Evolutionary conservation across 768 basidiomycete genomes (phyloP).

Genomic region (Pleurotus ostreatus): DNA sequence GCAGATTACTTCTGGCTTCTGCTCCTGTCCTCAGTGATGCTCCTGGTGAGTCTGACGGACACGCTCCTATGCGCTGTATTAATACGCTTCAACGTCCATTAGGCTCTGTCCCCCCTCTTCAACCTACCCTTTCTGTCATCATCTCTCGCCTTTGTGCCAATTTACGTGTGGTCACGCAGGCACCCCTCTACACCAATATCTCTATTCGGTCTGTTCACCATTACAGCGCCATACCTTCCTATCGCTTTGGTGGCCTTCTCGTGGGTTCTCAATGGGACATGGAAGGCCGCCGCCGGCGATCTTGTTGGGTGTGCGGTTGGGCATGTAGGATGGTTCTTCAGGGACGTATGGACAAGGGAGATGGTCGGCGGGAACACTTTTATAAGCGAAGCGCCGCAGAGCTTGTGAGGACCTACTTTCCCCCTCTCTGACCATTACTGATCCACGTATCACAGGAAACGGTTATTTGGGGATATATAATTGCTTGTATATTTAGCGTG

Average conservation of each 20-base stretch:
- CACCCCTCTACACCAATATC: constrained; percentile 96
- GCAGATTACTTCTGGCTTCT: constrained; percentile 98
- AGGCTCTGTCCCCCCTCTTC: constrained; percentile 83
- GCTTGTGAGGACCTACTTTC: constrained; percentile 46
- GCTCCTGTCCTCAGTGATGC: constrained; percentile 75
- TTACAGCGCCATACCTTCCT: constrained; percentile 94
- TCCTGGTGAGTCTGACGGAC: constrained; percentile 60
- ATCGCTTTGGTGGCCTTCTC: constrained; percentile 86
- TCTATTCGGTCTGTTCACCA: constrained; percentile 90
- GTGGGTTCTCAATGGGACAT: constrained; percentile 78
- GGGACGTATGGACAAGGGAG: constrained; percentile 86
- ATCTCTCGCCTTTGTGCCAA: constrained; percentile 89
- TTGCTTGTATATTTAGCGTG: neutral
- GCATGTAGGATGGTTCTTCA: constrained; percentile 79
- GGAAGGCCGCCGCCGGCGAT: constrained; percentile 80
- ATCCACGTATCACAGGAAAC: constrained; percentile 39
- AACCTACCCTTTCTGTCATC: constrained; percentile 93
- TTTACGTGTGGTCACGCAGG: constrained; percentile 94
- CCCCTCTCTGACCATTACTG: neutral
- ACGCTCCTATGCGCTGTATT: neutral
- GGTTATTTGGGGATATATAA: constrained; percentile 57
- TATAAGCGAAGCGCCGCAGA: constrained; percentile 67
- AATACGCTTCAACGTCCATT: constrained; percentile 6
- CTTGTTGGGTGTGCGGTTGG: constrained; percentile 85
- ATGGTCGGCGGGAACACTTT: constrained; percentile 74